These are phyloP conservation scores for Hyphodiscus sp. DNA, from an alignment of 2,329 filamentous ascomycete genomes.

Conservation along the genomic window DNA sequence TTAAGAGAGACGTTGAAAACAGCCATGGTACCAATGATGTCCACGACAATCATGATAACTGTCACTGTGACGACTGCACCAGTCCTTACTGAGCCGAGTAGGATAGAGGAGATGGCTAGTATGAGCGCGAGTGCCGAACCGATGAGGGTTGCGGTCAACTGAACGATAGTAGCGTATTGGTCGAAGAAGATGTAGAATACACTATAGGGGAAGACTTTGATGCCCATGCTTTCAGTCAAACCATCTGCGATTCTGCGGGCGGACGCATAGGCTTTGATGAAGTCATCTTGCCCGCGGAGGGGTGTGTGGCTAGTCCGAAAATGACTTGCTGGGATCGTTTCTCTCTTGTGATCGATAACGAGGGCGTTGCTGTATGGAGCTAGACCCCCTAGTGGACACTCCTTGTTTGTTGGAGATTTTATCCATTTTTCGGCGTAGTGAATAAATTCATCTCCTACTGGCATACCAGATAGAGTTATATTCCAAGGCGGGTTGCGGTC, in stretches of 20 bases:
- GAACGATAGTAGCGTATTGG: constrained; percentile 82
- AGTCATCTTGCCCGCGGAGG: constrained; percentile 80
- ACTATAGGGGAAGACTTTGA: constrained; percentile 91
- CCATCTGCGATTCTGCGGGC: constrained; percentile 81
- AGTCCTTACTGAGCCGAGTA: constrained; percentile 79
- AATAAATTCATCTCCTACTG: constrained; percentile 85
- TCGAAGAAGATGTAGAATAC: constrained; percentile 99
- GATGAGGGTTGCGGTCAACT: constrained; percentile 71
- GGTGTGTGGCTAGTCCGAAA: constrained; percentile 89
- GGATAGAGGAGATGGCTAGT: constrained; percentile 67
- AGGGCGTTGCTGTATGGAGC: constrained; percentile 83
- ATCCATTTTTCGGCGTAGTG: constrained; percentile 82
- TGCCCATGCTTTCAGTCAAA: constrained; percentile 63
- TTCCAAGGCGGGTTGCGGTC: constrained; percentile 79
- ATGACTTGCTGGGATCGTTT: constrained; percentile 73
- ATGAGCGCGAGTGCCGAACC: constrained; percentile 81
- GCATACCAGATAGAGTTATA: constrained; percentile 83
- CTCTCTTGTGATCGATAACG: constrained; percentile 61
- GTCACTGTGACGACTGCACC: constrained; percentile 77
- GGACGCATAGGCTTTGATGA: constrained; percentile 83
- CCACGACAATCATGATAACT: constrained; percentile 86
- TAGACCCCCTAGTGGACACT: constrained; percentile 82
- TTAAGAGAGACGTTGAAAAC: constrained; percentile 84
- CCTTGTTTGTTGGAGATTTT: constrained; percentile 67
- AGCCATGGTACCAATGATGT: constrained; percentile 94